Evolutionary conservation across 768 basidiomycete species (phyloP).

Genomic region (Candolleomyces efflorescens): DNA sequence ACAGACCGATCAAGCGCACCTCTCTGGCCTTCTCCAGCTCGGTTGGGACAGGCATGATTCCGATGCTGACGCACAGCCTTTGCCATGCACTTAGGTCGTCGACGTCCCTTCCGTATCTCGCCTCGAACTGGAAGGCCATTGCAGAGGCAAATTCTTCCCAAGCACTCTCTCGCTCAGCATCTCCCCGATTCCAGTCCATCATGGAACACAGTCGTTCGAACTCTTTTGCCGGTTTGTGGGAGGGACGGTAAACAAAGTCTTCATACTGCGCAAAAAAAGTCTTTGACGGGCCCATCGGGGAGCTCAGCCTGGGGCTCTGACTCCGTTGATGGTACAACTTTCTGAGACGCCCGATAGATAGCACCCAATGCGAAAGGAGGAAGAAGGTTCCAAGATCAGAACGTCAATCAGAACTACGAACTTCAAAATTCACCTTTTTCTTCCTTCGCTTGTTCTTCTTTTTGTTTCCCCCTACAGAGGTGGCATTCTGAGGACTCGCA

Average conservation of each 20-base stretch:
- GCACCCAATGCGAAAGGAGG: too few relatives aligned
- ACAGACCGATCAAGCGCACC: too few relatives aligned
- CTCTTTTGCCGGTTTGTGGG: background rate
- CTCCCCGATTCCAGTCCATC: background rate
- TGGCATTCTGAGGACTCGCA: too few relatives aligned
- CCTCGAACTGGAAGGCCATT: constrained; percentile 1
- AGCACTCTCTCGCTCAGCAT: background rate
- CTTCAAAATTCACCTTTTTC: too few relatives aligned
- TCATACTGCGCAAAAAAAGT: background rate
- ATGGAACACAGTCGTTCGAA: background rate
- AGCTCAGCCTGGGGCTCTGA: too few relatives aligned
- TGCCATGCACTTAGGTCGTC: constrained; percentile 4
- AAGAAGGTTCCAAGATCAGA: too few relatives aligned
- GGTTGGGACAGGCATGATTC: background rate
- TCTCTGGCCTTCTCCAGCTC: background rate
- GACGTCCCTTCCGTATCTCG: background rate
- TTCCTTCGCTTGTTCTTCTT: too few relatives aligned
- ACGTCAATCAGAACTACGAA: too few relatives aligned
- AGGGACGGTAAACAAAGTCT: background rate
- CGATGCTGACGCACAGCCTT: constrained; percentile 1
- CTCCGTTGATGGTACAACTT: too few relatives aligned
- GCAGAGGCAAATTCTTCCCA: background rate
- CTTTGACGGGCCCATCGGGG: too few relatives aligned
- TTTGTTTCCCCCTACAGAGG: too few relatives aligned
- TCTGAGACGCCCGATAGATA: too few relatives aligned